These are phyloP conservation scores for Elaphomyces granulatus DNA, from an alignment of 495 filamentous ascomycete genomes.

Conservation along the genomic window DNA sequence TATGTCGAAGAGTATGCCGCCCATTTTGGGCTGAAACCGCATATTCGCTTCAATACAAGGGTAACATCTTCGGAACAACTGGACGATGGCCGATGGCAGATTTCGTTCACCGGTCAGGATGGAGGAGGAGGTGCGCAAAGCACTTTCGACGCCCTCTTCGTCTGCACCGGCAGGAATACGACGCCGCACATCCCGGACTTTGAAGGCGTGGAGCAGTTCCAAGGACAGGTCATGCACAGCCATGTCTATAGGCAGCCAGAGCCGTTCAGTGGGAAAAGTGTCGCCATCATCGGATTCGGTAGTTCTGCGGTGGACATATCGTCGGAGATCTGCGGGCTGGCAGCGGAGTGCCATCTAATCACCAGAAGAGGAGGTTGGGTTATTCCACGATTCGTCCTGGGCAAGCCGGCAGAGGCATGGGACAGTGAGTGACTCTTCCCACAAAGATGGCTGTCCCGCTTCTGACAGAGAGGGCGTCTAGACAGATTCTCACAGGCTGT, in stretches of 20 bases:
- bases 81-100: slow-evolving; percentile 3
- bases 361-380: slow-evolving; percentile 12
- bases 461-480: background rate
- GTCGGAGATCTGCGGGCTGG: slow-evolving; percentile 8
- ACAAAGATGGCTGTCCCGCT: background rate
- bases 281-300: slow-evolving; percentile 18
- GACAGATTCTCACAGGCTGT: slow-evolving; percentile 1
- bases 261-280: slow-evolving; percentile 14
- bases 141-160: slow-evolving; percentile 16
- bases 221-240: slow-evolving; percentile 17
- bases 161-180: slow-evolving; percentile 15
- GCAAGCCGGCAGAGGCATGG: slow-evolving; percentile 10
- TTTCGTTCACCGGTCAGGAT: background rate
- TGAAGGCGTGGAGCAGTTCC: slow-evolving; percentile 9
- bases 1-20: slow-evolving; percentile 20
- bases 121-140: background rate
- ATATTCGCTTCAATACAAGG: slow-evolving; percentile 12
- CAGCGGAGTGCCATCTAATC: slow-evolving; percentile 9
- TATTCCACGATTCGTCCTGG: slow-evolving; percentile 11
- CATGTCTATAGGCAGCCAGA: slow-evolving; percentile 15
- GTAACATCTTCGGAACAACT: slow-evolving; percentile 8
- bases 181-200: slow-evolving; percentile 14
- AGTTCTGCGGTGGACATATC: slow-evolving; percentile 16
- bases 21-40: slow-evolving; percentile 11
- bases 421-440: slow-evolving; percentile 5